These are phyloP conservation scores for Croton laevigatus DNA, from an alignment of 441 rosid species.

Conservation along the genomic window DNA sequence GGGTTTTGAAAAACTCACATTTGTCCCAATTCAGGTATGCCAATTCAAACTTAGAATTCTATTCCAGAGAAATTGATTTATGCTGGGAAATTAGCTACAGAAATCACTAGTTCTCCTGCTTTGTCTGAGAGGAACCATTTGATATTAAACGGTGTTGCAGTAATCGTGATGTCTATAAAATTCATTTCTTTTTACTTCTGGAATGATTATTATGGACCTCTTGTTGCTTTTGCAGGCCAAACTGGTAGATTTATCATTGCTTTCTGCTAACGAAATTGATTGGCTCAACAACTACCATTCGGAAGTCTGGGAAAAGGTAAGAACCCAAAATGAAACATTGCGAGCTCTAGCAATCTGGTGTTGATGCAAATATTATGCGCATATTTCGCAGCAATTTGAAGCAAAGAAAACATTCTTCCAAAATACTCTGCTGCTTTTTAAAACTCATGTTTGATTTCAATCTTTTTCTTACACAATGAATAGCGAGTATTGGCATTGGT, in stretches of 20 bases:
- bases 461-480: not conserved
- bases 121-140: not conserved
- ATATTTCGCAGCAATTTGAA: not conserved
- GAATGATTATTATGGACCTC: not conserved
- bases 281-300: constrained; percentile 85
- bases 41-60: too few species aligned
- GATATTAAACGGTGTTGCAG: not conserved
- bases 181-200: not conserved
- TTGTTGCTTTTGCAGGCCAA: constrained; percentile 50
- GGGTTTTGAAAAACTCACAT: constrained; percentile 88
- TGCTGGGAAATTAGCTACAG: not conserved
- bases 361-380: not conserved
- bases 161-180: too few species aligned
- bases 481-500: too few species aligned
- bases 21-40: constrained; percentile 83
- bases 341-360: not conserved
- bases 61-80: not conserved
- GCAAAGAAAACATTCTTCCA: not conserved
- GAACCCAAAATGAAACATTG: not conserved
- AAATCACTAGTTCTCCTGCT: not conserved
- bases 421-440: not conserved
- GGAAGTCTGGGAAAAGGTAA: constrained; percentile 94
- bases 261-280: constrained; percentile 55
- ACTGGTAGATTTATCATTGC: constrained; percentile 61
- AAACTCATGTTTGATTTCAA: not conserved